phyloP scores from a whole-genome alignment of 495 filamentous ascomycete genomes.

The Oleoguttula mirabilis region DNA sequence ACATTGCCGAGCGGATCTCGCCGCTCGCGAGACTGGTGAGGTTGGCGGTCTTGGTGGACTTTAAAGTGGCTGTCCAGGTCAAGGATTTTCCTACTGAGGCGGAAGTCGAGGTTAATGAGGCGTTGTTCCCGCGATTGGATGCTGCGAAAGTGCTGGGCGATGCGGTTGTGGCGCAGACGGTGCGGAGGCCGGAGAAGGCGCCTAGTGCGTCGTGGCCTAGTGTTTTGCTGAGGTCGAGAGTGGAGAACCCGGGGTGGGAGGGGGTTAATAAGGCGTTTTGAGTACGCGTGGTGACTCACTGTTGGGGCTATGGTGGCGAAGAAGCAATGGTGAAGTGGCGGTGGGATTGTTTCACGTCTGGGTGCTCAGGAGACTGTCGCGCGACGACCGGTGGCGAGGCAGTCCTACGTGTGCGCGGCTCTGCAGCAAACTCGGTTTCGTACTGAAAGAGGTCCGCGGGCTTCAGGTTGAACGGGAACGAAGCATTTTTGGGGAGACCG shows the following conservation, averaged over 20 bases:
- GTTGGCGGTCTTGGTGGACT: conserved; percentile 33
- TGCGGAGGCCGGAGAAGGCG: conserved; percentile 31
- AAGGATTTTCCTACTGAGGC: conserved; percentile 1
- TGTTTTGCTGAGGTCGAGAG: conserved; percentile 23
- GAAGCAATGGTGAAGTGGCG: too few species aligned
- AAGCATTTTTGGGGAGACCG: too few species aligned
- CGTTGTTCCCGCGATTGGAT: conserved; percentile 27
- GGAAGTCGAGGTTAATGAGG: conserved; percentile 22
- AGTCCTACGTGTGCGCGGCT: too few species aligned
- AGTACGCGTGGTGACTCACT: too few species aligned
- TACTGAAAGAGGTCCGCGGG: too few species aligned
- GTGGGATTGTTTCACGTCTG: too few species aligned
- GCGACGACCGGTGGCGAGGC: too few species aligned
- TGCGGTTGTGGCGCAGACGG: conserved; percentile 35
- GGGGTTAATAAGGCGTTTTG: conserved; percentile 36
- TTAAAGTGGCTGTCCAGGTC: conserved; percentile 17
- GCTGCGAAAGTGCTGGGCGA: conserved; percentile 38
- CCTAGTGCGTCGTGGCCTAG: conserved; percentile 29
- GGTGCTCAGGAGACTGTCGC: too few species aligned
- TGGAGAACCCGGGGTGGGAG: conserved; percentile 24
- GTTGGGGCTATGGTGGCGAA: too few species aligned
- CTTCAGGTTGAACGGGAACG: too few species aligned
- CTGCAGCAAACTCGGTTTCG: too few species aligned
- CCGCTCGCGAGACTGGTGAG: conserved; percentile 29
- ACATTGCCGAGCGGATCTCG: conserved; percentile 36